Conservation (phyloP, 2,329 filamentous ascomycete genomes). For the Verticillium klebahnii region DNA sequence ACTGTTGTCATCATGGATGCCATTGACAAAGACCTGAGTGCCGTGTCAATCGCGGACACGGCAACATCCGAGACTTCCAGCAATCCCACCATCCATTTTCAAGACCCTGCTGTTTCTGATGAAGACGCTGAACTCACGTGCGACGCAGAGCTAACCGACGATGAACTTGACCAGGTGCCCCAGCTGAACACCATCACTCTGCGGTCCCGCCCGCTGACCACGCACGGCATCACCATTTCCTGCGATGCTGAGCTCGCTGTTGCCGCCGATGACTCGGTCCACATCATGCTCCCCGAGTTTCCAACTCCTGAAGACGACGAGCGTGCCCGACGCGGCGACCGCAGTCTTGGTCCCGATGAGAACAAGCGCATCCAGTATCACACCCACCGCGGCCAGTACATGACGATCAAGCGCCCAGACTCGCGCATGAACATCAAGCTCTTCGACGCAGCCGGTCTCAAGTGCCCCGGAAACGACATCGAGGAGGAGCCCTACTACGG, state of each 20-base stretch:
- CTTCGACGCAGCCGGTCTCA: conserved; percentile 31
- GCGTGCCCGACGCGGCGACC: conserved; percentile 16
- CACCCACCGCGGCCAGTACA: conserved; percentile 26
- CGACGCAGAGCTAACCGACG: not conserved
- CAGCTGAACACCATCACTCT: conserved; percentile 43
- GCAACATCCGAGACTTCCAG: not conserved
- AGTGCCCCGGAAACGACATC: conserved; percentile 21
- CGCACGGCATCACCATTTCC: conserved; percentile 45
- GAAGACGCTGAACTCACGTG: not conserved
- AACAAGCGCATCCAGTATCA: conserved; percentile 24
- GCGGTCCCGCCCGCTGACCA: conserved; percentile 37
- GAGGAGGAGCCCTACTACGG: conserved; percentile 30
- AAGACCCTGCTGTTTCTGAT: not conserved
- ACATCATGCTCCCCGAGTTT: conserved; percentile 46
- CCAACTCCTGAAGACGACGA: conserved; percentile 18
- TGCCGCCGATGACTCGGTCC: conserved; percentile 50
- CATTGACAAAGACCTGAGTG: not conserved
- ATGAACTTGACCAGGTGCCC: conserved; percentile 27
- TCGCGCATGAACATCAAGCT: conserved; percentile 41
- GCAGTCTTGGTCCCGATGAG: conserved; percentile 5
- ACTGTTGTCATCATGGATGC: not conserved
- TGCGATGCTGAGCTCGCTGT: conserved; percentile 54
- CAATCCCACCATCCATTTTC: not conserved
- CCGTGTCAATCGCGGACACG: not conserved
- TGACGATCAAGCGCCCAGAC: conserved; percentile 29